Evolutionary conservation across 768 basidiomycete genomes (phyloP).

Genomic region (Suillus occidentalis): DNA sequence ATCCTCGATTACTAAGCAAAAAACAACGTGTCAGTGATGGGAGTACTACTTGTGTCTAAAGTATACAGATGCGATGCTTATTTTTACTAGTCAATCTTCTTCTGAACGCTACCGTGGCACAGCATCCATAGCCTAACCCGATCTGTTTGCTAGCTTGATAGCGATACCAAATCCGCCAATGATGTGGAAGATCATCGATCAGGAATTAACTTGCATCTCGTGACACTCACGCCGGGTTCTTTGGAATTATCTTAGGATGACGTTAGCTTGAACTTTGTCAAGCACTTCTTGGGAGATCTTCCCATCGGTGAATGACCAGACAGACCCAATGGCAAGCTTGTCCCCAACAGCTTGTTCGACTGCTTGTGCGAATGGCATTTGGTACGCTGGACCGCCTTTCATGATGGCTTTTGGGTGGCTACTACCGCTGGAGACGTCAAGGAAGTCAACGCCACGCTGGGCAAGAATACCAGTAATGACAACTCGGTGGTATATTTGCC

Average conservation of each 20-base stretch:
- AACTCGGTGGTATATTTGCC: constrained; percentile 63
- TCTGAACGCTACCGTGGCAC: constrained; percentile 19
- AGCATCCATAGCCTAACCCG: constrained; percentile 48
- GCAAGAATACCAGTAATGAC: constrained; percentile 59
- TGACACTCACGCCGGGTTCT: constrained; percentile 47
- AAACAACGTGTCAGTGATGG: neutral
- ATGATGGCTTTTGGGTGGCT: constrained; percentile 40
- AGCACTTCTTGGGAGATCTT: constrained; percentile 44
- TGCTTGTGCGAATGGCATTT: constrained; percentile 56
- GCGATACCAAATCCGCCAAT: constrained; percentile 41
- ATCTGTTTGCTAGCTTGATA: constrained; percentile 49
- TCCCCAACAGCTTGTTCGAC: constrained; percentile 48
- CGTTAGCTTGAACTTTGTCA: constrained; percentile 43
- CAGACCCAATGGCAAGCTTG: constrained; percentile 31
- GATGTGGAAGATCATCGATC: too few relatives aligned
- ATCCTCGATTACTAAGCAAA: too few relatives aligned
- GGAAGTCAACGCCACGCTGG: constrained; percentile 69
- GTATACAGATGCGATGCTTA: too few relatives aligned
- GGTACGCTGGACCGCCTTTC: constrained; percentile 33
- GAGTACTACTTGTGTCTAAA: too few relatives aligned
- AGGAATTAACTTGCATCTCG: neutral
- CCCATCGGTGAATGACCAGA: constrained; percentile 33
- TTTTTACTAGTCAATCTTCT: constrained; percentile 12
- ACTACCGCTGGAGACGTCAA: constrained; percentile 73
- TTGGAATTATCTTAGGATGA: constrained; percentile 52